Conservation (phyloP, 2,329 filamentous ascomycete genomes). For the Corinectria fuckeliana region DNA sequence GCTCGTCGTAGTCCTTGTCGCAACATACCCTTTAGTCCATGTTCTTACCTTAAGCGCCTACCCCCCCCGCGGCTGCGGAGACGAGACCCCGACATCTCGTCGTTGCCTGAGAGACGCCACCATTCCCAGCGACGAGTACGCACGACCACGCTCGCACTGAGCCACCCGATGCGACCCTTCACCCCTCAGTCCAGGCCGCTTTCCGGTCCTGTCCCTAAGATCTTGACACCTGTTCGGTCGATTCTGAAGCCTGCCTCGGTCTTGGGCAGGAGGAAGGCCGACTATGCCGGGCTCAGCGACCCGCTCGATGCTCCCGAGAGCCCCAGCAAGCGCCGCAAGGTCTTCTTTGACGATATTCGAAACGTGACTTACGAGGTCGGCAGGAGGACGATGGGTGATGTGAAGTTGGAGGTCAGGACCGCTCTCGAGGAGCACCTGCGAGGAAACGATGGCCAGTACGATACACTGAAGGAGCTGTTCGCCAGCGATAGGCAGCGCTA, state of each 20-base stretch:
- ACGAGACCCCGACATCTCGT: conserved; percentile 9
- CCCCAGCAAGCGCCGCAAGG: conserved; percentile 61
- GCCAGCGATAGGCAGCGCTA: conserved; percentile 55
- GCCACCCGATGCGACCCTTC: conserved; percentile 37
- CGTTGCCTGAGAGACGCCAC: conserved; percentile 39
- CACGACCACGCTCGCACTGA: conserved; percentile 20
- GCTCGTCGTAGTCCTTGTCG: conserved; percentile 21
- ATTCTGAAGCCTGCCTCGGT: conserved; percentile 58
- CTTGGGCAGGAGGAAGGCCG: conserved; percentile 52
- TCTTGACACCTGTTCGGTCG: conserved; percentile 56
- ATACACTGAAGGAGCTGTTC: conserved; percentile 66
- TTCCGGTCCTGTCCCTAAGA: conserved; percentile 43
- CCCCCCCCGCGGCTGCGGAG: conserved; percentile 16
- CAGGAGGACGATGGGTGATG: conserved; percentile 58
- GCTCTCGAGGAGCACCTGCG: conserved; percentile 63
- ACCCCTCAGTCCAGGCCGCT: conserved; percentile 44
- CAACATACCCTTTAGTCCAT: conserved; percentile 34
- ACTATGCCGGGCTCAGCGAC: conserved; percentile 52
- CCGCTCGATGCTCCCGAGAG: conserved; percentile 48
- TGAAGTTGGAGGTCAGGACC: conserved; percentile 60
- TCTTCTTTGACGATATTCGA: conserved; percentile 64
- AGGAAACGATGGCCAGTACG: conserved; percentile 66
- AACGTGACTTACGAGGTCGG: conserved; percentile 64
- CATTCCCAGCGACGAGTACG: conserved; percentile 22
- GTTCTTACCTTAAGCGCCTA: conserved; percentile 31